phyloP scores from a whole-genome alignment of 371 early-diverging fungal species.

The Smittium culicis region DNA sequence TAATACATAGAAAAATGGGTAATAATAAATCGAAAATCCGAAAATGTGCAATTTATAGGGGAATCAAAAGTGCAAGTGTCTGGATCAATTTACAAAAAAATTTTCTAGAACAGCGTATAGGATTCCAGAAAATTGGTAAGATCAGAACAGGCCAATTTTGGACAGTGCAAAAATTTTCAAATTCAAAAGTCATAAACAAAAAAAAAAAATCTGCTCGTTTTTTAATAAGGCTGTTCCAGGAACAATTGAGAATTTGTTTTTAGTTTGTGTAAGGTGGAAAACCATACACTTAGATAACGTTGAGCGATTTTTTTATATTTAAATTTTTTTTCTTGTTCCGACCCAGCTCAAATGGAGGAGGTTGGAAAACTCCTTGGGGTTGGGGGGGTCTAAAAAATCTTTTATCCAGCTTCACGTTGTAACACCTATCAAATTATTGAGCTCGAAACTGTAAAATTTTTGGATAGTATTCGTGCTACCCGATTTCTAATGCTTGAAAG shows the following conservation, averaged over 20 bases:
- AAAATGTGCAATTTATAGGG: neutral
- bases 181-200: neutral
- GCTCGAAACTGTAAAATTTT: neutral
- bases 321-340: neutral
- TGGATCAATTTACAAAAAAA: neutral
- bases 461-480: neutral
- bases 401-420: neutral
- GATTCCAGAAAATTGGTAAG: neutral
- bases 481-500: neutral
- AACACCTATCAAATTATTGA: neutral
- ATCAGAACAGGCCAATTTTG: neutral
- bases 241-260: neutral
- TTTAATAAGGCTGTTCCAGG: neutral
- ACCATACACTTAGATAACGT: neutral
- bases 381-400: neutral
- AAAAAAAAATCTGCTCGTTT: neutral
- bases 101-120: neutral
- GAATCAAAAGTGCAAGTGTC: neutral
- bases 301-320: neutral
- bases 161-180: neutral
- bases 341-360: neutral
- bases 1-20: neutral
- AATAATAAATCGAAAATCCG: neutral
- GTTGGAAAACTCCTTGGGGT: neutral
- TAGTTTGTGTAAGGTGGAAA: neutral